These are phyloP conservation scores for Begonia peltatifolia DNA, from an alignment of 306 rosid species.

Conservation along the genomic window DNA sequence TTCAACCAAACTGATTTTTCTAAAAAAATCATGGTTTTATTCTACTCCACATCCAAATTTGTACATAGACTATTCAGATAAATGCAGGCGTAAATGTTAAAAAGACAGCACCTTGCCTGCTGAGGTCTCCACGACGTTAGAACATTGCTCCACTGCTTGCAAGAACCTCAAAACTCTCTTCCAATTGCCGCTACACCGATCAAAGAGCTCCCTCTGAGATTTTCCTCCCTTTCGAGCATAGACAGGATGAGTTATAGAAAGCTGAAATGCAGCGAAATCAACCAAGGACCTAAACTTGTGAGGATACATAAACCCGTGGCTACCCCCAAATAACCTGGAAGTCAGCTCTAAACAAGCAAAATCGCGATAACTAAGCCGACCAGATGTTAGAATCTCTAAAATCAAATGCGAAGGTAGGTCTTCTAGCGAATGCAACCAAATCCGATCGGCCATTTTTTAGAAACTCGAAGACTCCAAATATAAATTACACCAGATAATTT, in stretches of 20 bases:
- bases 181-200: conserved; percentile 72
- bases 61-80: conserved; percentile 11
- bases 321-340: conserved; percentile 44
- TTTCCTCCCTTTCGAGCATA: conserved; percentile 35
- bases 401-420: conserved; percentile 68
- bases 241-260: conserved; percentile 37
- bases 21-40: no score
- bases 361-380: conserved; percentile 58
- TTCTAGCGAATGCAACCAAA: conserved; percentile 22
- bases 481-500: not conserved
- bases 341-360: conserved; percentile 70
- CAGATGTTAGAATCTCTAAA: conserved; percentile 55
- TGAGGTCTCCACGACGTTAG: conserved; percentile 58
- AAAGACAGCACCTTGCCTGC: conserved; percentile 87
- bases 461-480: conserved; percentile 4
- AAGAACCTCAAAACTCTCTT: conserved; percentile 81
- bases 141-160: conserved; percentile 69
- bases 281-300: conserved; percentile 66
- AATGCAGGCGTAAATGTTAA: conserved; percentile 8
- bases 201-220: conserved; percentile 45
- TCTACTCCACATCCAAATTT: conserved; percentile 1
- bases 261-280: conserved; percentile 61
- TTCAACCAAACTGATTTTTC: no score
- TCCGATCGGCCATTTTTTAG: conserved; percentile 19
- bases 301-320: conserved; percentile 21